Base-by-base conservation (phyloP, 2,329 filamentous ascomycete species). In the Beauveria bassiana region DNA sequence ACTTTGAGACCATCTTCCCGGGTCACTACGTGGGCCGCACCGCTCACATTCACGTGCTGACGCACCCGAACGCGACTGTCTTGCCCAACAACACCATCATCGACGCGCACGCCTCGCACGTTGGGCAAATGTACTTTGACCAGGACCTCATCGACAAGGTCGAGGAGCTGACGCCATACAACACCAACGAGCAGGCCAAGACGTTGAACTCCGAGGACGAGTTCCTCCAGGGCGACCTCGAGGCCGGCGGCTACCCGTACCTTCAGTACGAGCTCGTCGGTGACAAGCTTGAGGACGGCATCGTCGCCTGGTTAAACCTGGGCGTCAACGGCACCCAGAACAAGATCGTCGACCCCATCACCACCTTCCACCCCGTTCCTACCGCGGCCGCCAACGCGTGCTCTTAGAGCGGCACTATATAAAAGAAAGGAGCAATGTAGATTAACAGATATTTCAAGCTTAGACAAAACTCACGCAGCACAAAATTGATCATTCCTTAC, bases 51-150 rank as follows among this genome's bases (percentile, higher is more conserved):
- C 77, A 79, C 66, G 64, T 76, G 43, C 68, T 75, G 61, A 68
- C 70, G 31, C 71, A 73, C 66, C 64, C 64, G 60, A 66, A 70
- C 58, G 70, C 72, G 31, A 70, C 69, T 12, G 68, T 77, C 7
- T 73, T 77, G 51, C 65, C 74, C 52, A 84, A 85, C 73, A 75
- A 77, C 65, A 85, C 82, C 62, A 74, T 83, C 62, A 70, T 73
- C 28, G 79, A 77, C 62, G 75, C 79, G 26, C 76, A 73, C 38
- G 77, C 81, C 52, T 77, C 80, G 2, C 83, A 87, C 70, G 78
- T 86, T 38, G 84, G 85, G n/a, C 85, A 87, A 70, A 71, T 85
- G 63, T 87, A 83, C 76, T 83, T 85, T 69, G 82, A 86, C 70
- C 79, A 84, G 68, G 75, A 76, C 64, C 76, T 86, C 40, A 77